Evolutionary conservation across 1,284 basidiomycete species (phyloP).

Genomic region (Paramarasmius palmivorus): DNA sequence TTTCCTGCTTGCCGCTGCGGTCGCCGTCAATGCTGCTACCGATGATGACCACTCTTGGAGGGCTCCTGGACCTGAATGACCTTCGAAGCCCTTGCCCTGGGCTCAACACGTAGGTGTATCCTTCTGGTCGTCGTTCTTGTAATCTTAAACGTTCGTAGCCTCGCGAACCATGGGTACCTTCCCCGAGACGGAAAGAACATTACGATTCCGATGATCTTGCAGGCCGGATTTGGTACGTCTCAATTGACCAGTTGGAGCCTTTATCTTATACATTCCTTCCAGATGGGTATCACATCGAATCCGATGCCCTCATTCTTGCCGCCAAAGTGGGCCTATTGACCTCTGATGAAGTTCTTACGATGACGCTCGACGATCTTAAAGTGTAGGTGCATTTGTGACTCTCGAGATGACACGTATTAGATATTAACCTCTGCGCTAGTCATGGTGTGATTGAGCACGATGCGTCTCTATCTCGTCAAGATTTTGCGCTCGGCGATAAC

Average conservation of each 20-base stretch:
- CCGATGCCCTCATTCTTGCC: slow-evolving; percentile 6
- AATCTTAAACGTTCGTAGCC: slow-evolving; percentile 3
- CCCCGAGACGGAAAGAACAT: slow-evolving; percentile 14
- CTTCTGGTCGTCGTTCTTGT: background rate
- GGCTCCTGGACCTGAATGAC: slow-evolving; percentile 12
- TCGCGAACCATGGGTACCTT: slow-evolving; percentile 21
- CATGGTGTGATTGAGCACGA: slow-evolving; percentile 21
- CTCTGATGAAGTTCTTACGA: background rate
- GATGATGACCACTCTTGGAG: background rate
- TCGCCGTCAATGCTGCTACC: background rate
- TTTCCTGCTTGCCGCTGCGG: background rate
- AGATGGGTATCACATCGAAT: slow-evolving; percentile 17
- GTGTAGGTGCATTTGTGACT: slow-evolving; percentile 3
- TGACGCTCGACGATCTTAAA: slow-evolving; percentile 12
- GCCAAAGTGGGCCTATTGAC: slow-evolving; percentile 16
- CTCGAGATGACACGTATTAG: background rate
- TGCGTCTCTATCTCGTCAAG: slow-evolving; percentile 19
- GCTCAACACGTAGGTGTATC: slow-evolving; percentile 14
- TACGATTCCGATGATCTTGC: slow-evolving; percentile 14
- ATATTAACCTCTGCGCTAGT: slow-evolving; percentile 1
- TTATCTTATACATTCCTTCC: slow-evolving; percentile 17
- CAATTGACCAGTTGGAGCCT: background rate
- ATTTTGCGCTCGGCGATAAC: slow-evolving; percentile 17
- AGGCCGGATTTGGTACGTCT: slow-evolving; percentile 13
- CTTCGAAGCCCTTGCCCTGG: slow-evolving; percentile 19